Evolutionary conservation across 2,329 filamentous ascomycete genomes (phyloP).

Genomic region (Epichloe hybrida): DNA sequence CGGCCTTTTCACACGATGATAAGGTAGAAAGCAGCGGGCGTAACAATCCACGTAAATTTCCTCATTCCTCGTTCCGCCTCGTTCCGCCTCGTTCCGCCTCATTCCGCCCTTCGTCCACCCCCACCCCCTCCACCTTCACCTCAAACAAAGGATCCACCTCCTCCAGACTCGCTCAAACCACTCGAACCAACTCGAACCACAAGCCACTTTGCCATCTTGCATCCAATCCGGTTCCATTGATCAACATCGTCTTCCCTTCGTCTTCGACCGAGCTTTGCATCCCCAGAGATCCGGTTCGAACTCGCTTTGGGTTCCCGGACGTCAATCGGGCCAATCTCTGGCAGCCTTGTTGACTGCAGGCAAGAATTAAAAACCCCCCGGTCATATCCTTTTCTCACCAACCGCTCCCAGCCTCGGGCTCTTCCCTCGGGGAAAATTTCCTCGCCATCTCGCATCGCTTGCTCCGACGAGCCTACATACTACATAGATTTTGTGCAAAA

Average conservation of each 20-base stretch:
- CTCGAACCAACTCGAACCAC: too few relatives aligned
- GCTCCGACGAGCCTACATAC: background rate
- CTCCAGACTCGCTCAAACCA: too few relatives aligned
- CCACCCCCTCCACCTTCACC: too few relatives aligned
- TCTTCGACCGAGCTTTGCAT: background rate
- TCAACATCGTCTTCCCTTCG: background rate
- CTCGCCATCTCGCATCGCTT: background rate
- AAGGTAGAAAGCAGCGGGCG: background rate
- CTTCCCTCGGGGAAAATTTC: background rate
- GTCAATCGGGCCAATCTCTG: background rate
- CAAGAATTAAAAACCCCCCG: background rate
- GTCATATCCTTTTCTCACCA: background rate
- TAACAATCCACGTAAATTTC: too few relatives aligned
- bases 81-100: too few relatives aligned
- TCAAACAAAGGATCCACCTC: background rate
- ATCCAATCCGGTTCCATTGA: background rate
- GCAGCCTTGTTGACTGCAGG: background rate
- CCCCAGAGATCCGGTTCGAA: too few relatives aligned
- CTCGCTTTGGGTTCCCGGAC: background rate
- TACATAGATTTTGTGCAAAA: background rate
- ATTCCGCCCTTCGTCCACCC: too few relatives aligned
- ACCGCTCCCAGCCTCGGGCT: background rate
- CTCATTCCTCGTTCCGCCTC: too few relatives aligned
- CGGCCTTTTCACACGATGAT: slow-evolving; percentile 6
- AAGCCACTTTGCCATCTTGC: background rate